Evolutionary conservation across 345 rosid genomes (phyloP).

Genomic region (Dipteronia sinensis): DNA sequence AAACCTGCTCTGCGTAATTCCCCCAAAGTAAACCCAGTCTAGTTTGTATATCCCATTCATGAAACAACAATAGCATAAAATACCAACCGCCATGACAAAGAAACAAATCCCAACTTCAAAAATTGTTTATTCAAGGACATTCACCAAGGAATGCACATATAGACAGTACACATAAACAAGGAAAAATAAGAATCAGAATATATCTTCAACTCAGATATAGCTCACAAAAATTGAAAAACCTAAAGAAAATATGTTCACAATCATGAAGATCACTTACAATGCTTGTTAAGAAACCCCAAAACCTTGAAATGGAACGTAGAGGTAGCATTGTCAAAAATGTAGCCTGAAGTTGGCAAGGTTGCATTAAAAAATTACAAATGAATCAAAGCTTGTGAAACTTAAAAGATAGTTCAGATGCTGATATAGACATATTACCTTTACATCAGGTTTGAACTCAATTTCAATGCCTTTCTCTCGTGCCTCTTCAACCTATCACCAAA

Average conservation of each 20-base stretch:
- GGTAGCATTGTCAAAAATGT: constrained; percentile 77
- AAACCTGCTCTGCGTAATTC: not conserved
- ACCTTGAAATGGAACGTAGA: constrained; percentile 81
- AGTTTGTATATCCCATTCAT: not conserved
- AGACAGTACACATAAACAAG: not conserved
- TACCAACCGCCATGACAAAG: not conserved
- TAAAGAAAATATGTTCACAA: not conserved
- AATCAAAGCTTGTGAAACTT: not conserved
- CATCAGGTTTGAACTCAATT: constrained; percentile 76
- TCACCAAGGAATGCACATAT: not conserved
- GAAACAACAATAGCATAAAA: not conserved
- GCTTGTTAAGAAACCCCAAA: constrained; percentile 75
- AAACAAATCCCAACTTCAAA: not conserved
- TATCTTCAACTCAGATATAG: not conserved
- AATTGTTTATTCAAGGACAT: not conserved
- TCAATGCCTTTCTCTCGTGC: constrained; percentile 82
- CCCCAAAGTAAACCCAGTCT: not conserved
- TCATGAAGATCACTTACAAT: constrained; percentile 50
- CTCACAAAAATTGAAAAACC: not conserved
- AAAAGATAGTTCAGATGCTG: not conserved
- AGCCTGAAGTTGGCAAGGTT: constrained; percentile 53
- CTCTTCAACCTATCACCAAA: constrained; percentile 64
- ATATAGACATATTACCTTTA: constrained; percentile 46
- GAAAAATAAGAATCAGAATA: not conserved
- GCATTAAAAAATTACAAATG: constrained; percentile 19